Base-by-base conservation (phyloP, 768 basidiomycete species). In the Serendipita vermifera region DNA sequence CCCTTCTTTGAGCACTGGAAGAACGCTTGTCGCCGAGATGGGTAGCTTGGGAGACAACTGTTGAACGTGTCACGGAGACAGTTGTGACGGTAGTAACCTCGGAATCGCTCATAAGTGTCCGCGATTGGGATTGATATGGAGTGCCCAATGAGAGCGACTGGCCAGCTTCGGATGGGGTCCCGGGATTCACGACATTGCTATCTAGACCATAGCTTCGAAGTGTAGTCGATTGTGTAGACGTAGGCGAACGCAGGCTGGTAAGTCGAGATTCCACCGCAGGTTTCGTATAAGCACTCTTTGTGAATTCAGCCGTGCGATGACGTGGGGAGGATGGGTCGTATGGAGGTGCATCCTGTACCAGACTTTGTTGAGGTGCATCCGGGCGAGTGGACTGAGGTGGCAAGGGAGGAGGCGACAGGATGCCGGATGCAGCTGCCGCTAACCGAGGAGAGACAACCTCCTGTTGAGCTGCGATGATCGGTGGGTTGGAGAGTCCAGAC, bases 351-450 rank as follows among this genome's bases (percentile, higher is more conserved):
- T 15, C n/a, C 24, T 51, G 46, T 27, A 51, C n/a, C 17, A 27
- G 20, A 31, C 46, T 51, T 51, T 51, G 46, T 29, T 51, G 46
- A 15, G 46, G 46, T 24, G 46, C 46, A 51, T 51, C 46, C 46
- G 46, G 46, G 22, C 46, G 46, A 51, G 46, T 51, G 46, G 46
- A 51, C 46, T 51, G 46, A 15, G 46, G 46, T 51, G 46, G 46
- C n/a, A 51, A 31, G 27, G 46, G 46, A 51, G 46, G 46, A 51
- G 46, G 46, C 26, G 46, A 27, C 32, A 51, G 46, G 24, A 51
- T 24, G 26, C 46, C 46, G 26, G 46, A 9, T 26, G 46, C 46
- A 51, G 32, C 5, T 22, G 26, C 27, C 22, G 29, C 9, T 51
- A 51, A 31, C 46, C 46, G 46, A 51, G 46, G 46, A 27, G 24